Conservation (phyloP, 78 protist species). For the Dictyostelium firmibasis region DNA sequence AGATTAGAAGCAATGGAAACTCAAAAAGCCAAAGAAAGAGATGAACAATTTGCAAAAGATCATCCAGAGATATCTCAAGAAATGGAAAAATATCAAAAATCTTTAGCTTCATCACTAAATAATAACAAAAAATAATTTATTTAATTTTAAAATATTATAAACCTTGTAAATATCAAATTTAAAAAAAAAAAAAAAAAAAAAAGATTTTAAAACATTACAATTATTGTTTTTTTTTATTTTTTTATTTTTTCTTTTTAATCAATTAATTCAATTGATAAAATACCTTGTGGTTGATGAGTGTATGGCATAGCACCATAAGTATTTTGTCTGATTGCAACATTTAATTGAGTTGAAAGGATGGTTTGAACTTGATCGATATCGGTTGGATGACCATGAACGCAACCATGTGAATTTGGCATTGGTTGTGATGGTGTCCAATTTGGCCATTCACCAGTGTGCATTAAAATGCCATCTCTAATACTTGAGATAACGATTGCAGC, state of each 20-base stretch:
- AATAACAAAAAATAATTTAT: not conserved
- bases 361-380: conserved; percentile 42
- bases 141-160: not conserved
- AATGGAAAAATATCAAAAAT: not conserved
- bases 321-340: conserved; percentile 70
- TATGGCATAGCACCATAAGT: conserved; percentile 58
- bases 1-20: not conserved
- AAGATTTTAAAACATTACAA: not conserved
- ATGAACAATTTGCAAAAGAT: conserved; percentile 7
- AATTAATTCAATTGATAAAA: conserved; percentile 70
- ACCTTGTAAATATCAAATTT: not conserved
- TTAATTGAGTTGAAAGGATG: conserved; percentile 45
- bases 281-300: conserved; percentile 78
- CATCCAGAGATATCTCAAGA: not conserved
- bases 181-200: too few relatives aligned
- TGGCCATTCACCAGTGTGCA: conserved; percentile 87
- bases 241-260: conserved; percentile 24
- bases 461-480: conserved; percentile 70
- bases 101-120: not conserved
- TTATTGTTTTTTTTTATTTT: not conserved
- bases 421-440: conserved; percentile 74
- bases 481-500: conserved; percentile 59
- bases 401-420: conserved; percentile 86
- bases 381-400: conserved; percentile 75
- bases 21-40: conserved; percentile 8